Conservation (phyloP, 2,329 filamentous ascomycete genomes). For the Aspergillus ibericus region DNA sequence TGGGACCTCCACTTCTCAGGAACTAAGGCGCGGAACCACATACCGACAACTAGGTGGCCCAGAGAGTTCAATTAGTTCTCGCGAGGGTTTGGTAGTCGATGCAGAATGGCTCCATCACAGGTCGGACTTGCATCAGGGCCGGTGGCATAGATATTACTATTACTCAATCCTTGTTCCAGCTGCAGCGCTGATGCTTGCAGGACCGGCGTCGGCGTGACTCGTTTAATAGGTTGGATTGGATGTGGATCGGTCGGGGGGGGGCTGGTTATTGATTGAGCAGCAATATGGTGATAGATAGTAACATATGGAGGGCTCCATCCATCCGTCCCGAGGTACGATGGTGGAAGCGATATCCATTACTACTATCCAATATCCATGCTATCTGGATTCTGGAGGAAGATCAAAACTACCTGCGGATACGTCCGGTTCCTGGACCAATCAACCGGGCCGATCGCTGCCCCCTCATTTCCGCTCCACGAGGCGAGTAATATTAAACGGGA, state of each 20-base stretch:
- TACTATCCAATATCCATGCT: too few relatives aligned
- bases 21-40: conserved; percentile 2
- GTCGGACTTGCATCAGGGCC: background rate
- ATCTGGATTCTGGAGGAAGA: too few relatives aligned
- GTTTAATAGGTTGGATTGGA: background rate
- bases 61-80: background rate
- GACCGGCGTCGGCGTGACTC: background rate
- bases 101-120: background rate
- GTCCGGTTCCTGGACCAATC: background rate
- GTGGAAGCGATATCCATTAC: background rate
- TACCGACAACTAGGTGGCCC: background rate
- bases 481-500: background rate
- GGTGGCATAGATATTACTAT: background rate
- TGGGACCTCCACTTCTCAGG: background rate
- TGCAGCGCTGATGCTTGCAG: conserved; percentile 7
- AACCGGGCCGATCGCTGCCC: background rate
- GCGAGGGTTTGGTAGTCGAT: background rate
- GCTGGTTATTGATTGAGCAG: background rate
- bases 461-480: conserved; percentile 7
- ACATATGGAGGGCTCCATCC: background rate
- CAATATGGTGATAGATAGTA: background rate
- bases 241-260: background rate
- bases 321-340: background rate
- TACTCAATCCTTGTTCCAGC: conserved; percentile 13
- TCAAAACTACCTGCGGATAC: background rate